Conservation (phyloP, 164 flowering plant species). For the Macadamia integrifolia region DNA sequence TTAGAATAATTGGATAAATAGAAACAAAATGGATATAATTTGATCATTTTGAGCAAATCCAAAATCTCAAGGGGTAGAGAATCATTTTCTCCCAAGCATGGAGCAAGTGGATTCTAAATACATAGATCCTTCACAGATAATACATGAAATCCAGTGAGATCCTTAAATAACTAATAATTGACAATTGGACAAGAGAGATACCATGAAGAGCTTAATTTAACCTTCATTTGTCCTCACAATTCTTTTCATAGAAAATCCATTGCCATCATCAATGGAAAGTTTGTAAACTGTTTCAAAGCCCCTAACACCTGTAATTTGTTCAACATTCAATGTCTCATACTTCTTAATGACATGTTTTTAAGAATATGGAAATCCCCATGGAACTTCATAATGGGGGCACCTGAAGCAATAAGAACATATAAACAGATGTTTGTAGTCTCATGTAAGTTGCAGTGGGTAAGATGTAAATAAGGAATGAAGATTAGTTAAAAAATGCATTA, state of each 20-base stretch:
- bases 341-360: slow-evolving; percentile 90
- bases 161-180: no score
- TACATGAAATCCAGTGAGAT: no score
- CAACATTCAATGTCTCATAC: slow-evolving; percentile 73
- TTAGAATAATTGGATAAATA: no score
- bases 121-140: no score
- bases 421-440: neutral
- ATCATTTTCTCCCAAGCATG: no score
- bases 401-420: slow-evolving; percentile 39
- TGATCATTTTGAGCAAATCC: no score
- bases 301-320: slow-evolving; percentile 82
- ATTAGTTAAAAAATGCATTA: neutral
- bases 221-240: slow-evolving; percentile 81
- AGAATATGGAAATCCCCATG: slow-evolving; percentile 96
- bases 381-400: slow-evolving; percentile 95
- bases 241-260: slow-evolving; percentile 84
- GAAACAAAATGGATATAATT: no score
- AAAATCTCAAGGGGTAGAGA: no score
- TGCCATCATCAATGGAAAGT: slow-evolving; percentile 97
- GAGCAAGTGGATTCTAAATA: no score
- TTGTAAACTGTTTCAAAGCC: slow-evolving; percentile 96
- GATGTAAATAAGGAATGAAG: slow-evolving; percentile 1
- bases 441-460: neutral
- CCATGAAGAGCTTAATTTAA: slow-evolving; percentile 94
- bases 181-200: slow-evolving; percentile 24